phyloP scores from a whole-genome alignment of 148 eudicot genomes.

The Cornus kousa region DNA sequence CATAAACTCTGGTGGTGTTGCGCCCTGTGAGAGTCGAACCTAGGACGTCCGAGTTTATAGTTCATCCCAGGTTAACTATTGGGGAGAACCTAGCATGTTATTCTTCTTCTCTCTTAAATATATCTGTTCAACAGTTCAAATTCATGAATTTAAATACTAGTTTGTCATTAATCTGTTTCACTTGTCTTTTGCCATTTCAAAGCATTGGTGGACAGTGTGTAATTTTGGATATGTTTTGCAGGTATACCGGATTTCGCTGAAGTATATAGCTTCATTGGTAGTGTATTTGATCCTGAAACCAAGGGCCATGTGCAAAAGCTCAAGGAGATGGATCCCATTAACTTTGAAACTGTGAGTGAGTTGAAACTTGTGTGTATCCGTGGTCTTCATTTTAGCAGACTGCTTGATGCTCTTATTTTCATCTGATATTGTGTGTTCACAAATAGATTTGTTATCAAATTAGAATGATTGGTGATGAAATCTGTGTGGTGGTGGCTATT shows the following conservation, averaged over 20 bases:
- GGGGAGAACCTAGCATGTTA: not conserved
- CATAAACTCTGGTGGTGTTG: too few relatives aligned
- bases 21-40: too few relatives aligned
- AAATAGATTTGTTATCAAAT: not conserved
- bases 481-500: not conserved
- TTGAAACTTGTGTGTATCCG: not conserved
- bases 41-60: too few relatives aligned
- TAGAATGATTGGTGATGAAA: not conserved
- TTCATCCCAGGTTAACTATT: too few relatives aligned
- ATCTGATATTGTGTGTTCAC: not conserved
- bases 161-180: not conserved
- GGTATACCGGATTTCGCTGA: slow-evolving; percentile 90
- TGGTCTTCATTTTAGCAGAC: not conserved
- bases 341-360: slow-evolving; percentile 78
- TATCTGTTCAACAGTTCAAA: not conserved
- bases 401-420: not conserved
- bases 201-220: not conserved
- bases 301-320: slow-evolving; percentile 77
- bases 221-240: slow-evolving; percentile 20
- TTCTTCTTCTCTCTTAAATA: not conserved
- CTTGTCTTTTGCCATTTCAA: not conserved
- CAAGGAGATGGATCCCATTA: slow-evolving; percentile 98
- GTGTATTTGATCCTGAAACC: slow-evolving; percentile 84
- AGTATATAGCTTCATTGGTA: slow-evolving; percentile 88
- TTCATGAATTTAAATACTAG: not conserved